Conservation (phyloP, 2,329 filamentous ascomycete genomes). For the Cercospora sp. region DNA sequence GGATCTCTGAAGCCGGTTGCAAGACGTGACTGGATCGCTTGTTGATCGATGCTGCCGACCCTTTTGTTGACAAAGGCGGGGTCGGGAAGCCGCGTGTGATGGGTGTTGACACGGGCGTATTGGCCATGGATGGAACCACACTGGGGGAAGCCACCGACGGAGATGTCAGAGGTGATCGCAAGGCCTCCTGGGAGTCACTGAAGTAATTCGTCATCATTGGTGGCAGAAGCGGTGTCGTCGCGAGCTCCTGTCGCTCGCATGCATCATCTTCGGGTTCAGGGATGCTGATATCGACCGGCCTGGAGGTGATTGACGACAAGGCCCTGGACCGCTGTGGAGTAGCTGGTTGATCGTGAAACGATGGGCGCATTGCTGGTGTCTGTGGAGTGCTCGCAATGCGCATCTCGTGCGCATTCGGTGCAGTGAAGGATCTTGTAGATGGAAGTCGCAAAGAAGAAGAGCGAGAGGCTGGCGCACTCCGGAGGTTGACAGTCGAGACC, state of each 20-base stretch:
- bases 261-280: conserved; percentile 45
- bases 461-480: conserved; percentile 39
- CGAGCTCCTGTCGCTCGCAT: conserved; percentile 59
- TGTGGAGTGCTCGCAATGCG: conserved; percentile 39
- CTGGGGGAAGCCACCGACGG: conserved; percentile 70
- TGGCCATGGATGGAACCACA: conserved; percentile 44
- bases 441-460: conserved; percentile 75
- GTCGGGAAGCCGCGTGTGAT: conserved; percentile 57
- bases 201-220: conserved; percentile 68
- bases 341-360: conserved; percentile 18
- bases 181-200: conserved; percentile 53
- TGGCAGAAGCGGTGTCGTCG: conserved; percentile 81
- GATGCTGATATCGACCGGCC: conserved; percentile 29
- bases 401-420: conserved; percentile 36
- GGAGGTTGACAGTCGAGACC: conserved; percentile 30
- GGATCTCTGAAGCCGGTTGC: conserved; percentile 60
- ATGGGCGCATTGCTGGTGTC: conserved; percentile 22
- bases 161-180: conserved; percentile 82
- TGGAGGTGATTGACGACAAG: conserved; percentile 16
- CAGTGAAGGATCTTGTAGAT: conserved; percentile 62
- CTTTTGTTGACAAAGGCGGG: conserved; percentile 73
- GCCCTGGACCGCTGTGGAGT: conserved; percentile 23
- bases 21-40: conserved; percentile 50
- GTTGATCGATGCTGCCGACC: conserved; percentile 74
- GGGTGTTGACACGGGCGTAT: conserved; percentile 52